Evolutionary conservation across 2,329 filamentous ascomycete genomes (phyloP), one percentile per base, ranked within the genome.

Genomic region (Penicillium crustosum): DNA sequence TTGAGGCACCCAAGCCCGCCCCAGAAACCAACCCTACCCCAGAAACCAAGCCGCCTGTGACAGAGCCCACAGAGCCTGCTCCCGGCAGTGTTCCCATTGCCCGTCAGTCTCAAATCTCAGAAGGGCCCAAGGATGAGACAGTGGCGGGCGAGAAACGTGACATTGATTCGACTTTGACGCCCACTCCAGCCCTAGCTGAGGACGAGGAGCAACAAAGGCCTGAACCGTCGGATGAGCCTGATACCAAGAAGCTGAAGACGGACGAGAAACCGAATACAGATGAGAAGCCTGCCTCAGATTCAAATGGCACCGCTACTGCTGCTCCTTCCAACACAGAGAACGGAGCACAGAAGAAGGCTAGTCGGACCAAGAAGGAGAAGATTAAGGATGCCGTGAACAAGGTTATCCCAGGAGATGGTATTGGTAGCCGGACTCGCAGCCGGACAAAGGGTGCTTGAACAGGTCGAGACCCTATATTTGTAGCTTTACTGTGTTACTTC

Each of bases 371-470:
- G 61, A 75, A 73, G 55, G 66, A 62, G 19, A 70, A 64, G 49
- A 58, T 62, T 33, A 67, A 72, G 59, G 66, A 70, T 23, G 45
- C 63, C 15, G 49, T 63, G 49, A 72, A 70, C 53, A 69, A 67
- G 53, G 50, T 59, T 9, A 59, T 70, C 31, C 65, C 71, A 10
- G 64, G 62, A 21, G 71, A 72, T 64, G 72, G 74, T 10, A 69
- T 73, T 58, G 73, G 75, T 35, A 76, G 72, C 59, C 68, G 74
- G 36, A 77, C 75, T 42, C 72, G 75, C 49, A 76, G 73, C 60
- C 73, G 74, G 29, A 73, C 72, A 48, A 72, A 76, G 62, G 62
- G 62, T 41, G 59, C 65, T 19, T 67, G 52, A 47, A 45, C 31
- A 12, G 15, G 17, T 15, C 7, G 5, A 9, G 6, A 12, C 12